Base-by-base conservation (phyloP, 805 yeast species). In the Candida ficus region DNA sequence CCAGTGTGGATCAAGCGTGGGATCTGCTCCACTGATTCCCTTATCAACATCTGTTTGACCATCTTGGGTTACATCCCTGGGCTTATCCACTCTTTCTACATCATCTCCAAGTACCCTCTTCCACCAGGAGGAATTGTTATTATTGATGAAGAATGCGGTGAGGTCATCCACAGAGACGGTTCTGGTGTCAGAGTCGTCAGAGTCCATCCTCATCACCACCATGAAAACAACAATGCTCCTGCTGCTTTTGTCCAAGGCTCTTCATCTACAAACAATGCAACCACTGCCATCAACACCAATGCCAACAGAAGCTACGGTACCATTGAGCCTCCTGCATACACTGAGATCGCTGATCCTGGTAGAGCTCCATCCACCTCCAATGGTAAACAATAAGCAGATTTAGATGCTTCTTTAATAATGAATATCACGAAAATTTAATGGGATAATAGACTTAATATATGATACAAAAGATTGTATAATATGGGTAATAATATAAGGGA, bases 1-100 rank as follows among this genome's bases (percentile, higher is more conserved):
- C 88, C 95, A 1, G 95, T 86, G 16, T 70, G 78, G 53, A 63
- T 84, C 47, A 82, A 83, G 56, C 69, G 83, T 40, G 95, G 95
- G 3, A 43, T 83, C 39, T 79, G 82, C 46, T 78, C 90, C 2
- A 76, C 80, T 7, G 95, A 86, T 55, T 67, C 70, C 35, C 59
- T 78, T 41, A 81, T 87, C 54, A 86, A 85, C 61, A 67, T 86
- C 35, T 77, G 83, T 7, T 70, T 86, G 23, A 82, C 88, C 60
- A 54, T 76, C 42, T 67, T 86, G 33, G 93, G 95, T 2, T 80
- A 71, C 57, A 55, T 86, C 40, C 95, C 95, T 1, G 95, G 93
- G 10, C 70, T 85, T 28, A 60, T 86, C 45, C 95, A 86, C 54
- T 66, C 82, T 30, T 80, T 86, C 76, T 86, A 84, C 60, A 81